Evolutionary conservation across 2,329 filamentous ascomycete genomes (phyloP).

Genomic region (Lithohypha guttulata): DNA sequence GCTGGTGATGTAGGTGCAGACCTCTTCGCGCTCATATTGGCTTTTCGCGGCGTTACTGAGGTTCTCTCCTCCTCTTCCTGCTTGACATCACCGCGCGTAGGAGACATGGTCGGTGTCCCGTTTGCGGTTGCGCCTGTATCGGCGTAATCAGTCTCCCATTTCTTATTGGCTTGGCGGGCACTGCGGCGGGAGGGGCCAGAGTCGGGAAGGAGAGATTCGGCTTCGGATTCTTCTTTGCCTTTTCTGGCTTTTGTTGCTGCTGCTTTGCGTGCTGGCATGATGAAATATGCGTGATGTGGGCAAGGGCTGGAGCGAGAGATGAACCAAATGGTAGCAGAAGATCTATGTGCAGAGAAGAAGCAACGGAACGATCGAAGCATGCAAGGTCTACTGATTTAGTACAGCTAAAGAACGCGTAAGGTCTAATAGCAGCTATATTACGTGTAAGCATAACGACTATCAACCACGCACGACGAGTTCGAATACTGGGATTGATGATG

Average conservation of each 20-base stretch:
- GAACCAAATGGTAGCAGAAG: too few species aligned
- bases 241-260: neutral
- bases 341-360: too few species aligned
- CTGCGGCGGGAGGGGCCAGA: neutral
- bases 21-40: conserved; percentile 3
- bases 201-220: neutral
- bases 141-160: neutral
- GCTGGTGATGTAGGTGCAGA: neutral
- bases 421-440: too few species aligned
- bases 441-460: too few species aligned
- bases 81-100: conserved; percentile 1
- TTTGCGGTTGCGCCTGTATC: neutral
- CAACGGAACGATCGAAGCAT: too few species aligned
- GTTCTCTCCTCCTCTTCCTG: neutral
- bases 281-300: too few species aligned
- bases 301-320: too few species aligned
- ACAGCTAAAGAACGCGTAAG: too few species aligned
- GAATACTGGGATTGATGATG: too few species aligned
- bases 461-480: neutral
- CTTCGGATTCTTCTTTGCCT: neutral
- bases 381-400: too few species aligned
- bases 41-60: neutral
- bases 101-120: too few species aligned
- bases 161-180: neutral
- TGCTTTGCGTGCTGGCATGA: conserved; percentile 1